These are phyloP conservation scores for Diaporthe amygdali DNA, from an alignment of 2,329 filamentous ascomycete species.

Conservation along the genomic window DNA sequence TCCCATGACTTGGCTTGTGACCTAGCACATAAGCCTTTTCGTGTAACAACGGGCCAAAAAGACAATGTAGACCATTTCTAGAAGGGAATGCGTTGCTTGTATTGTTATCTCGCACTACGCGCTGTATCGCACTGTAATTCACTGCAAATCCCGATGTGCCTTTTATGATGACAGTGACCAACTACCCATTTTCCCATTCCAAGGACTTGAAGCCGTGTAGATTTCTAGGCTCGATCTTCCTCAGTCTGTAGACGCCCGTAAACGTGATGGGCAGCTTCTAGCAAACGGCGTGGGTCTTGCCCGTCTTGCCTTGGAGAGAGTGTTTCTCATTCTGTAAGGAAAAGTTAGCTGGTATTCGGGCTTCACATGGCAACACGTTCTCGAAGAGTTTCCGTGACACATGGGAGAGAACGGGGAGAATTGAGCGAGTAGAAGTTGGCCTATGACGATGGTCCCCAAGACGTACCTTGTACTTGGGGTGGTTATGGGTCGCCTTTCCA, in stretches of 20 bases:
- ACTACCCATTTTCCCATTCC: too few relatives aligned
- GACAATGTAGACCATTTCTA: background rate
- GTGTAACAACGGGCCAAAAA: conserved; percentile 13
- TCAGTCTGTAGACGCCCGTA: background rate
- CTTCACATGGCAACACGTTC: background rate
- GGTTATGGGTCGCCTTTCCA: conserved; percentile 58
- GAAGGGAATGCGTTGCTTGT: background rate
- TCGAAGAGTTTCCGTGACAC: background rate
- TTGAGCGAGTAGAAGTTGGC: too few relatives aligned
- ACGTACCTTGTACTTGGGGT: conserved; percentile 56
- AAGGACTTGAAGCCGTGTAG: background rate
- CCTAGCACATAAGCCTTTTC: conserved; percentile 2
- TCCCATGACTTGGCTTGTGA: conserved; percentile 6
- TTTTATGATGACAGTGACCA: background rate
- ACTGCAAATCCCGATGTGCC: background rate
- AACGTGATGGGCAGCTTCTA: conserved; percentile 43
- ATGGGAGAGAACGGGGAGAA: background rate
- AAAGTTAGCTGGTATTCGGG: conserved; percentile 21
- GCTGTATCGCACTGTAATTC: background rate
- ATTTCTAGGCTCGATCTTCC: background rate
- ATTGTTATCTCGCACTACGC: background rate
- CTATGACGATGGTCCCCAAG: background rate
- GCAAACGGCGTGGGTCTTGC: conserved; percentile 89
- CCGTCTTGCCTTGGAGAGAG: conserved; percentile 85
- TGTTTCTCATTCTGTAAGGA: conserved; percentile 72